A percentile compares a stretch with the other conserved stretches of the same genome.
phyloP scores from a whole-genome alignment of 2,329 filamentous ascomycete species.

The Fusarium torulosum region DNA sequence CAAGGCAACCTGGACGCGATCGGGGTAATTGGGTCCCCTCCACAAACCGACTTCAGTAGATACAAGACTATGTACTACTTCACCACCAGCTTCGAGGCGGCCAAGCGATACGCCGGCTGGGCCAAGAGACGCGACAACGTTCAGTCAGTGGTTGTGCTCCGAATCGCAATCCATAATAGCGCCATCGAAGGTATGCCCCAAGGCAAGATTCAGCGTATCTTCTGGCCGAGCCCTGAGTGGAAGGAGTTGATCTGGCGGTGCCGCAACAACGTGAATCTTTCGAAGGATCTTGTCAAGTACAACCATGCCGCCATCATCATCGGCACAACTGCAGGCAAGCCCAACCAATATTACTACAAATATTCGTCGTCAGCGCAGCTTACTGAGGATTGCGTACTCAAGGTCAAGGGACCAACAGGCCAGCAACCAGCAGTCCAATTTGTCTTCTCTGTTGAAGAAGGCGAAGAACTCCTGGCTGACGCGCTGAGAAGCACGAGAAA shows the following conservation, averaged over 20 bases:
- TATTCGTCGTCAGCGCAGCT: neutral
- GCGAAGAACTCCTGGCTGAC: too few relatives aligned
- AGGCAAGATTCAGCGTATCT: conserved; percentile 7
- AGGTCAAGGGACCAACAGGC: too few relatives aligned
- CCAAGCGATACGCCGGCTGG: conserved; percentile 31
- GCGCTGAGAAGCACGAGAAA: too few relatives aligned
- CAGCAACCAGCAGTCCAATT: too few relatives aligned
- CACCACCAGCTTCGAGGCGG: conserved; percentile 22
- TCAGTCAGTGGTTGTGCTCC: conserved; percentile 28
- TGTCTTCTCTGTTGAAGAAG: too few relatives aligned
- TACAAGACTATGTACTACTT: conserved; percentile 18
- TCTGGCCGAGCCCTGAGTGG: conserved; percentile 32
- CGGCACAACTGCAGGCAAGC: conserved; percentile 2
- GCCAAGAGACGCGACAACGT: conserved; percentile 27
- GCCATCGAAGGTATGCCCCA: conserved; percentile 11
- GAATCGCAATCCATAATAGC: conserved; percentile 19
- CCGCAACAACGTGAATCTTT: neutral
- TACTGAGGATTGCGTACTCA: neutral
- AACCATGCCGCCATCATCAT: conserved; percentile 22
- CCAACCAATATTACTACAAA: neutral
- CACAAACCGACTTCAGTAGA: conserved; percentile 20
- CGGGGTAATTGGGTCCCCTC: neutral
- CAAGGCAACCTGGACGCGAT: neutral
- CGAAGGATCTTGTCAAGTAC: conserved; percentile 10
- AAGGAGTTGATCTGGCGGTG: conserved; percentile 27